Percentiles rank a stretch among this genome's conserved stretches.
Conservation (phyloP, 768 basidiomycete species). For the Cytidiella melzeri region DNA sequence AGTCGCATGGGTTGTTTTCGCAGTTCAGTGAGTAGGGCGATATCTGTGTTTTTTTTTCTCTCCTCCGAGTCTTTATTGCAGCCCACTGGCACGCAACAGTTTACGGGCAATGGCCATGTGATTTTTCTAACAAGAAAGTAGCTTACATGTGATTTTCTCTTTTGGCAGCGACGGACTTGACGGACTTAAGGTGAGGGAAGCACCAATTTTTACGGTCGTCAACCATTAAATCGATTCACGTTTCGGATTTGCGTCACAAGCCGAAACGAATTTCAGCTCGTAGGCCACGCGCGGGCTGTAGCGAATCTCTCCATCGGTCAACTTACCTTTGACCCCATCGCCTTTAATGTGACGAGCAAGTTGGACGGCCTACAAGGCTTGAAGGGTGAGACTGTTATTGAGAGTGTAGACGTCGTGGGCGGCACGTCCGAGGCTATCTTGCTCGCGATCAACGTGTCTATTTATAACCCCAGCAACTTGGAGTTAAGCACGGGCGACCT, state of each 20-base stretch:
- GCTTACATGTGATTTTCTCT: constrained; percentile 7
- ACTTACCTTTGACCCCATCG: constrained; percentile 65
- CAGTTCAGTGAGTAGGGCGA: constrained; percentile 44
- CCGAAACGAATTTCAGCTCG: constrained; percentile 40
- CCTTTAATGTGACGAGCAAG: constrained; percentile 60
- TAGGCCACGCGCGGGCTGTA: constrained; percentile 54
- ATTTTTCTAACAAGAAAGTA: not conserved
- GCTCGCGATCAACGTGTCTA: constrained; percentile 55
- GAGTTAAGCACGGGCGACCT: constrained; percentile 57
- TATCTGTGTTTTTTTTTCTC: too few species aligned
- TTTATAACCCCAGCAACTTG: constrained; percentile 64
- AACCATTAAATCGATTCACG: too few species aligned
- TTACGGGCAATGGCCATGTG: too few species aligned
- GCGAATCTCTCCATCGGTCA: constrained; percentile 58
- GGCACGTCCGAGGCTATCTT: constrained; percentile 54
- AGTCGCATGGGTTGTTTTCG: constrained; percentile 46
- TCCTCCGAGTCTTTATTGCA: too few species aligned
- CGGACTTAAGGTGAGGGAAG: constrained; percentile 30
- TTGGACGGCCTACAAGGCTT: constrained; percentile 58
- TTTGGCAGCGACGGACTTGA: constrained; percentile 49
- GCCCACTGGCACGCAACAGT: too few species aligned
- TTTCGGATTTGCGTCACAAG: too few species aligned
- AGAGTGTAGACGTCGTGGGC: constrained; percentile 58
- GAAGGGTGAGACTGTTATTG: constrained; percentile 48
- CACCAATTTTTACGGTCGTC: too few species aligned